Base-by-base conservation (phyloP, 83 land plant genomes). In the Picea engelmannii region DNA sequence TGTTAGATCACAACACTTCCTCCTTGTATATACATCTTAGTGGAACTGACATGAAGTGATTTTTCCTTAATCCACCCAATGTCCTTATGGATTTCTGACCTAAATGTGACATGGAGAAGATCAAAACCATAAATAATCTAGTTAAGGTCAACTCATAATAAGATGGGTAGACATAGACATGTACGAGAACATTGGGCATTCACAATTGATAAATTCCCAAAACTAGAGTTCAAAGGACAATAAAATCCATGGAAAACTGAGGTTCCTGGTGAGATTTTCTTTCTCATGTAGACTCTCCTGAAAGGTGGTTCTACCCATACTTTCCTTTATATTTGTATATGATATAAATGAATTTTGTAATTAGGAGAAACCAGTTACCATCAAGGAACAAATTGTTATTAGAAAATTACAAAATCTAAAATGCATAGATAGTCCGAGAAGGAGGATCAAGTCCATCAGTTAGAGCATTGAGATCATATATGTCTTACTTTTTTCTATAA, bases 21-120 rank as follows among this genome's bases (percentile, higher is more conserved):
- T 78, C 66, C 79, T 31, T 78, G 79, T 78, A 60, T 78, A 35
- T 78, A 78, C 65, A 61, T 59, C 61, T 61, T 60, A 35, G 78
- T 15, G 13, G 79, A 61, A 27, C 47, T 31, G 21, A 23, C 24
- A 7, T 59, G 79, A 35, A 55, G 65, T 78, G 79, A 1, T 25
- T 61, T 78, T 27, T 78, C 79, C 63, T 61, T 78, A 61, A 66
- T 61, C 79, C 8, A 44, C 6, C 6, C 47, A 6, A 44, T 44
- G 47, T 44, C 47, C 8, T 44, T 44, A 0, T 44, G 47, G 47
- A 44, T 8, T 44, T 44, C 47, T 44, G 6, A 0, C 47, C 47
- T 44, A 9, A 44, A 44, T 6, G 47, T 44, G 47, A 44, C 47
- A 44, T 44, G 47, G 47, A 44, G 8, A 44, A 7, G 47, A 44